phyloP scores from a whole-genome alignment of 2,329 filamentous ascomycete genomes.

The Tolypocladium sp. region DNA sequence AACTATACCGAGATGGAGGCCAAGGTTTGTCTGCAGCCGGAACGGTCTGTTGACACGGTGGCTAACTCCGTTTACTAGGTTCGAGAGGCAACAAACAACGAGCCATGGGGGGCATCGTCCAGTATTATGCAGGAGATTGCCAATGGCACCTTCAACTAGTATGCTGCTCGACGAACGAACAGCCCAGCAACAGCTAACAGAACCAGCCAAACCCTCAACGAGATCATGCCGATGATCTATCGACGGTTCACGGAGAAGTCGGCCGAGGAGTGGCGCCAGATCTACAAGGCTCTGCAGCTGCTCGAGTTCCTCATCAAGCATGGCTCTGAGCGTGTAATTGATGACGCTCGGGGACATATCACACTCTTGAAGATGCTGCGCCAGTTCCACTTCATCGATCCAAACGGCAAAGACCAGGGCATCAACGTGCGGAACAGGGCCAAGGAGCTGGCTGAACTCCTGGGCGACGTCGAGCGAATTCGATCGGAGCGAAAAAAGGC shows the following conservation, averaged over 20 bases:
- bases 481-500: conserved; percentile 82
- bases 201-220: conserved; percentile 82
- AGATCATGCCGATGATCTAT: conserved; percentile 99
- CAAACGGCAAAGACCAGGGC: conserved; percentile 96
- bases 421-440: conserved; percentile 95
- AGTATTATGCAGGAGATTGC: conserved; percentile 96
- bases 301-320: conserved; percentile 98
- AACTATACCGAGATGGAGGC: conserved; percentile 94
- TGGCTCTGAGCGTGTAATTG: conserved; percentile 92
- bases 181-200: conserved; percentile 8
- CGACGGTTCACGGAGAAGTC: conserved; percentile 97
- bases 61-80: conserved; percentile 44
- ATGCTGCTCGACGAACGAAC: conserved; percentile 23
- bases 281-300: conserved; percentile 95
- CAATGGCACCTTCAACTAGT: conserved; percentile 98
- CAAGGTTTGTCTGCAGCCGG: conserved; percentile 35
- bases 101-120: conserved; percentile 85
- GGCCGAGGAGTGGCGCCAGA: conserved; percentile 97
- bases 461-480: conserved; percentile 85
- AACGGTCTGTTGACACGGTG: conserved; percentile 1
- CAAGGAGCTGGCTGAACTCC: conserved; percentile 89
- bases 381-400: conserved; percentile 94
- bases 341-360: conserved; percentile 91
- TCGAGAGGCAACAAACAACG: conserved; percentile 96
- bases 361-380: conserved; percentile 96